Conservation (phyloP, 257 asterid species). For the Thymus quinquecostatus region DNA sequence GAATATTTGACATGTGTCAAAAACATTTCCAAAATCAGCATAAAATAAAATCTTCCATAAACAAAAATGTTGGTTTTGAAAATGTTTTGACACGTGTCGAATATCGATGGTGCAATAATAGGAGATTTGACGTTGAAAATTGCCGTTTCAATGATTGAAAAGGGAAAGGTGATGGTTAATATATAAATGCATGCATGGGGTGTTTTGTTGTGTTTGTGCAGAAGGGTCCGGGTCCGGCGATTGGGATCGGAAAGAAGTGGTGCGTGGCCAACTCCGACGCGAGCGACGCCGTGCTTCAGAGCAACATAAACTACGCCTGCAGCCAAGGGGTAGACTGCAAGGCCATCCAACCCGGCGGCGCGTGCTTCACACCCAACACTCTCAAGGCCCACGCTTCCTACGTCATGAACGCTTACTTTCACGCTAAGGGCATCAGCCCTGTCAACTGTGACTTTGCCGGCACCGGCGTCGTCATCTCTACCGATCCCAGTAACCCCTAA, state of each 20-base stretch:
- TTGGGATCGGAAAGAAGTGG: constrained; percentile 33
- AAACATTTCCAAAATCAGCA: too few relatives aligned
- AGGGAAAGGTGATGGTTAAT: too few relatives aligned
- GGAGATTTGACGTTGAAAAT: too few relatives aligned
- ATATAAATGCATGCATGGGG: background rate
- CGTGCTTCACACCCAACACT: constrained; percentile 43
- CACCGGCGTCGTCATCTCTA: constrained; percentile 35
- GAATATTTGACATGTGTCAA: too few relatives aligned
- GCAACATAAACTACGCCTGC: constrained; percentile 45
- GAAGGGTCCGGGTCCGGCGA: background rate
- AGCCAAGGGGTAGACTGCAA: constrained; percentile 47
- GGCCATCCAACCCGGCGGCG: constrained; percentile 47
- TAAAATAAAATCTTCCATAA: too few relatives aligned
- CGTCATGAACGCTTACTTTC: constrained; percentile 50
- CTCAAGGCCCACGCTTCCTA: constrained; percentile 43
- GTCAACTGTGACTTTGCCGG: constrained; percentile 45
- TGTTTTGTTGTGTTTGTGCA: background rate
- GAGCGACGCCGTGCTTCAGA: constrained; percentile 29
- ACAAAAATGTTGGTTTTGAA: too few relatives aligned
- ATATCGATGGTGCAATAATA: too few relatives aligned
- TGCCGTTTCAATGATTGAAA: too few relatives aligned
- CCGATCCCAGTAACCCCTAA: constrained; percentile 43
- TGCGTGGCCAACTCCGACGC: constrained; percentile 43
- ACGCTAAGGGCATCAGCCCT: constrained; percentile 36
- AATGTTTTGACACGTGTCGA: too few relatives aligned